These are phyloP conservation scores for Hypholoma fasciculare DNA, from an alignment of 768 basidiomycete genomes.

Conservation along the genomic window DNA sequence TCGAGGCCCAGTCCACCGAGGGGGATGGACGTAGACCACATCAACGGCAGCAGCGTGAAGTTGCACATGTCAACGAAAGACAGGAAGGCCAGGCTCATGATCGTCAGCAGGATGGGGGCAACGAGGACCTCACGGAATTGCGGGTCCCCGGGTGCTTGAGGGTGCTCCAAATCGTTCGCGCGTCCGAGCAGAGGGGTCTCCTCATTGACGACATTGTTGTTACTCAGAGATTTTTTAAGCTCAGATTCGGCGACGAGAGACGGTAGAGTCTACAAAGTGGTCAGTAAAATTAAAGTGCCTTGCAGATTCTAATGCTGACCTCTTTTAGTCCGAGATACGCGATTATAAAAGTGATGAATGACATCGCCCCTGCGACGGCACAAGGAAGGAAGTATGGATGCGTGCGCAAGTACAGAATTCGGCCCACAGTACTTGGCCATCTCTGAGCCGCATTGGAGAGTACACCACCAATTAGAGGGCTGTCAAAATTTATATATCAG, in stretches of 20 bases:
- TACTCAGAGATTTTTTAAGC: neutral
- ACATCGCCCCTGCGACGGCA: conserved; percentile 31
- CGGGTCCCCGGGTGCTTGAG: too few species aligned
- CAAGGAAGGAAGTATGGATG: conserved; percentile 55
- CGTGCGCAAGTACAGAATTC: conserved; percentile 28
- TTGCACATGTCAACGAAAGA: conserved; percentile 38
- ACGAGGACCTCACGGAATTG: too few species aligned
- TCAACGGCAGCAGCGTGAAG: conserved; percentile 37
- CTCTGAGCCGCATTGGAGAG: conserved; percentile 57
- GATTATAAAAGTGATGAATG: conserved; percentile 34
- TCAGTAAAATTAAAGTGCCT: neutral
- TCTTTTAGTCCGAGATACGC: conserved; percentile 43
- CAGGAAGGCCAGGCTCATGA: conserved; percentile 12
- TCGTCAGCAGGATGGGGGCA: neutral
- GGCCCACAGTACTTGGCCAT: conserved; percentile 60
- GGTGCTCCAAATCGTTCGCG: too few species aligned
- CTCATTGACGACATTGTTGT: neutral
- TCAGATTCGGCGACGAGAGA: neutral
- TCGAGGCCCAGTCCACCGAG: conserved; percentile 68
- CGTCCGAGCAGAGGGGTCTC: neutral
- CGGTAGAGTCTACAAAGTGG: neutral
- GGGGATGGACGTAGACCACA: conserved; percentile 57
- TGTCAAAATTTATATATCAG: conserved; percentile 21
- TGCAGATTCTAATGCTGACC: conserved; percentile 22
- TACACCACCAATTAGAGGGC: conserved; percentile 66